Evolutionary conservation across 2,329 filamentous ascomycete genomes (phyloP).

Genomic region (Hypoxylon rubiginosum): DNA sequence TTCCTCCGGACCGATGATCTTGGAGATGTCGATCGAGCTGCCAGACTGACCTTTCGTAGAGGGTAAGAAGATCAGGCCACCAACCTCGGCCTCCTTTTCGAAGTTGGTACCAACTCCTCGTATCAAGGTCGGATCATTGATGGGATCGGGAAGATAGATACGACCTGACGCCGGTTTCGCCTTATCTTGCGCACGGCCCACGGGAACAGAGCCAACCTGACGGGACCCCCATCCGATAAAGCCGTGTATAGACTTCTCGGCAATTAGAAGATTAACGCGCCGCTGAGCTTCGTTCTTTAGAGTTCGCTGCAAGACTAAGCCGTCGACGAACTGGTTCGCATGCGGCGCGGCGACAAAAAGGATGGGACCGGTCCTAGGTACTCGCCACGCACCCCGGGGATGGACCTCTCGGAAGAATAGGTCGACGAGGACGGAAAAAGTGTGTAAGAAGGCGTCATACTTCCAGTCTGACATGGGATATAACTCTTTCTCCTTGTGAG

Average conservation of each 20-base stretch:
- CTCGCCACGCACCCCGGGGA: conserved; percentile 93
- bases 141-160: conserved; percentile 90
- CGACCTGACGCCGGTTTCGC: conserved; percentile 83
- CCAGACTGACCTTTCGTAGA: conserved; percentile 81
- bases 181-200: conserved; percentile 89
- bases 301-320: conserved; percentile 91
- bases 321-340: conserved; percentile 97
- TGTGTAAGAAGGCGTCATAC: conserved; percentile 83
- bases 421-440: conserved; percentile 86
- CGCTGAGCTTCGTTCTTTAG: conserved; percentile 88
- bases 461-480: conserved; percentile 80
- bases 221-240: conserved; percentile 92
- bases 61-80: conserved; percentile 89
- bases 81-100: conserved; percentile 78
- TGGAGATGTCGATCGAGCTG: conserved; percentile 84
- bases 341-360: conserved; percentile 97
- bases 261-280: conserved; percentile 91
- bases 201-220: conserved; percentile 90
- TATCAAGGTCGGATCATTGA: conserved; percentile 85
- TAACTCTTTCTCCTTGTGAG: conserved; percentile 63
- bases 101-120: conserved; percentile 87
- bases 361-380: conserved; percentile 87
- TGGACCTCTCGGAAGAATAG: conserved; percentile 99
- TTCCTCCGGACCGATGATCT: conserved; percentile 85
- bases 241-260: conserved; percentile 93